Percentiles rank a stretch among this genome's conserved stretches.
phyloP scores from a whole-genome alignment of 73 alveolate species.

The Paramecium sexaurelia region DNA sequence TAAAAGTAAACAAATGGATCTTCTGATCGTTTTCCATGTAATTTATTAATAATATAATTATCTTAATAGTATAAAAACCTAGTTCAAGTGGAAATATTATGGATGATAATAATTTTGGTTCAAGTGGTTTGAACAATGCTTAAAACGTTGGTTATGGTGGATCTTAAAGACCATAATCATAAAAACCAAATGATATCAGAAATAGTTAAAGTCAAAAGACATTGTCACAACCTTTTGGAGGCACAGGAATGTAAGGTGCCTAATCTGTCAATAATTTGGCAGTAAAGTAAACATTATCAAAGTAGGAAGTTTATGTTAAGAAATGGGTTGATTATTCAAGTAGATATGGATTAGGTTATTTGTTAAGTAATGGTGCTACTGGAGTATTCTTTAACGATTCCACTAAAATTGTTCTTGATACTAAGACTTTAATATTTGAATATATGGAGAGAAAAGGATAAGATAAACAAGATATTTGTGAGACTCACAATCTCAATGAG shows the following conservation, averaged over 20 bases:
- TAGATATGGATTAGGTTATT: slow-evolving; percentile 80
- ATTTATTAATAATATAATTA: not conserved
- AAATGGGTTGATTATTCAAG: slow-evolving; percentile 86
- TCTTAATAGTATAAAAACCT: slow-evolving; percentile 17
- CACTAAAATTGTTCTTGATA: slow-evolving; percentile 73
- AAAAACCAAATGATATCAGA: slow-evolving; percentile 46
- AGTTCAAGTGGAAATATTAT: slow-evolving; percentile 49
- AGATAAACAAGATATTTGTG: slow-evolving; percentile 62
- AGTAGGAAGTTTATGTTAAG: slow-evolving; percentile 64
- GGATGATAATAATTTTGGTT: slow-evolving; percentile 13
- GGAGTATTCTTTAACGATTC: slow-evolving; percentile 83
- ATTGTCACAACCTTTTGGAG: not conserved
- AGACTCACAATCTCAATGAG: slow-evolving; percentile 42
- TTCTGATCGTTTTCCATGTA: slow-evolving; percentile 35
- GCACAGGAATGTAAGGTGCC: slow-evolving; percentile 2
- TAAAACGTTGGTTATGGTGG: slow-evolving; percentile 24
- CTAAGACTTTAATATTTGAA: slow-evolving; percentile 52
- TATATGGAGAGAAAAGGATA: slow-evolving; percentile 63
- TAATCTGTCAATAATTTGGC: not conserved
- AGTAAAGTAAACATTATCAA: not conserved
- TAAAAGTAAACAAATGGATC: slow-evolving; percentile 16
- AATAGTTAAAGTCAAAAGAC: slow-evolving; percentile 22
- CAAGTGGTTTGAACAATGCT: not conserved
- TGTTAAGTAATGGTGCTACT: slow-evolving; percentile 73
- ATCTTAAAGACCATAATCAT: not conserved